Evolutionary conservation across 768 basidiomycete species (phyloP).

Genomic region (Leccinum fibrillosum): DNA sequence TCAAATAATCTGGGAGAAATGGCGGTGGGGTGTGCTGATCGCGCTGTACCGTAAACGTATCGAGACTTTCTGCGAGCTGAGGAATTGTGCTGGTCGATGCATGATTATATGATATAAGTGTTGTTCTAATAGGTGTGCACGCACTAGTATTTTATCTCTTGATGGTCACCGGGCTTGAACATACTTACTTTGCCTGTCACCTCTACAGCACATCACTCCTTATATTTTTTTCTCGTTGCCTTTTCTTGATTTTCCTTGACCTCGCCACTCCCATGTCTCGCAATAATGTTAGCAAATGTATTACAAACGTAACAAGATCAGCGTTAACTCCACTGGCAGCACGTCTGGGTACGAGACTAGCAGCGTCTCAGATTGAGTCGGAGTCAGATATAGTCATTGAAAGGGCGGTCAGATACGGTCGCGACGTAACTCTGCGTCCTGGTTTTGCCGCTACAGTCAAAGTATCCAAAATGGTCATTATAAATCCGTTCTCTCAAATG

Average conservation of each 20-base stretch:
- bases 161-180: conserved; percentile 12
- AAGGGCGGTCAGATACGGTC: too few species aligned
- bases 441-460: too few species aligned
- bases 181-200: conserved; percentile 10
- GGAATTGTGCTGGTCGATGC: not conserved
- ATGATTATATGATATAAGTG: conserved; percentile 13
- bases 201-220: conserved; percentile 6
- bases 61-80: conserved; percentile 61
- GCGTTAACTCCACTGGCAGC: not conserved
- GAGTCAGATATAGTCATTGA: too few species aligned
- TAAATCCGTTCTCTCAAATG: too few species aligned
- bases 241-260: conserved; percentile 8
- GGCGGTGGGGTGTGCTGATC: conserved; percentile 79
- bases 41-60: conserved; percentile 73
- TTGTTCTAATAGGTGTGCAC: conserved; percentile 16
- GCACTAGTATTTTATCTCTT: conserved; percentile 16
- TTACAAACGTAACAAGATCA: conserved; percentile 14
- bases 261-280: conserved; percentile 14
- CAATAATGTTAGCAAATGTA: conserved; percentile 25
- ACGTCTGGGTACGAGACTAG: too few species aligned
- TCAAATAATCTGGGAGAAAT: conserved; percentile 75
- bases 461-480: too few species aligned
- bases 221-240: conserved; percentile 5
- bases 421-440: too few species aligned
- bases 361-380: too few species aligned